Base-by-base conservation (phyloP, 306 rosid genomes). In the Castanopsis chinensis region DNA sequence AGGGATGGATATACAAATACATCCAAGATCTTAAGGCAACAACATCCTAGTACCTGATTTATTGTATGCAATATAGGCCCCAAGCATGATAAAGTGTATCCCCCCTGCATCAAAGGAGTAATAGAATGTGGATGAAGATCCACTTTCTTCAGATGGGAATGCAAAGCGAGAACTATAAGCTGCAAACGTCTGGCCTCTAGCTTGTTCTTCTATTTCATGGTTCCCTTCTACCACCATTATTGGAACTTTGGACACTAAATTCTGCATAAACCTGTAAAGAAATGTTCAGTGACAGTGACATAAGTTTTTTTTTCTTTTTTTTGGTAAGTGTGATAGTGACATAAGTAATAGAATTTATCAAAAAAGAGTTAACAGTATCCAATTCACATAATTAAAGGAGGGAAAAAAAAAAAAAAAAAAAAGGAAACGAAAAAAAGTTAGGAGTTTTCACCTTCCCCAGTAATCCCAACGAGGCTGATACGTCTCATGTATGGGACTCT, bases 381-480 rank as follows among this genome's bases (percentile, higher is more conserved):
- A 4, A 7, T 68, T 35, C 51, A 68, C 28, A 18, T 68, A 37
- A 20, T 33, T 33, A 10, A n/a, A 68, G 52, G 53, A 49, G 53
- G 15, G 1, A 0, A 41, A 41, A 41, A 11, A 7, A 33, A 18
- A 65, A 9, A 14, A 4, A 17, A 33, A 25, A 25, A 25, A n/a
- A n/a, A n/a, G 49, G 71, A 65, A 6, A 33, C 5, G 32, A 65
- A 65, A 67, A 33, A 19, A 35, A 33, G 1, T 12, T 10, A 4
- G 8, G 27, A 27, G 45, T 49, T 19, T 20, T 76, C 69, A 93
- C 98, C 98, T 93, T 85, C 95, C 98, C 98, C 97, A 93, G 75
- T 90, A 86, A 85, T 90, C 98, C 98, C 97, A 93, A 68, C 93
- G 85, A 90, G 97, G 98, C 84, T 90, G 98, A 86, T 88, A 93